Percentiles rank a stretch among this genome's conserved stretches.
Conservation (phyloP, 306 rosid species). For the Pyrus bretschneideri region DNA sequence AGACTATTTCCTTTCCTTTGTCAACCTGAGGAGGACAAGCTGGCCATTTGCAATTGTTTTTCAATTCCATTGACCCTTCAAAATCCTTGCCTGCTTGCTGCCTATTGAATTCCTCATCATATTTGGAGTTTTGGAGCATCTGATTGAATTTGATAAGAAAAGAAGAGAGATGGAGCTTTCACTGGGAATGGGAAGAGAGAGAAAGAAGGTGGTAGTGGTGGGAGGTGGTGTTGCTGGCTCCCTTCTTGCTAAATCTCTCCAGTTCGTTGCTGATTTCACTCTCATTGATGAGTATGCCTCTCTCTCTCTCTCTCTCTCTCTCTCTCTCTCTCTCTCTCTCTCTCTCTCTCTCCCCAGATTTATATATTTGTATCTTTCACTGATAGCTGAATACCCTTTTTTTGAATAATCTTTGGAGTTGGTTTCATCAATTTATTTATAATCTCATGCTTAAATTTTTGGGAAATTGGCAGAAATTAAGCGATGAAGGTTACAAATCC, state of each 20-base stretch:
- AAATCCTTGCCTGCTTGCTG: neutral
- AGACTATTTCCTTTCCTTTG: no score
- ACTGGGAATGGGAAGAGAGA: neutral
- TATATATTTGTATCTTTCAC: neutral
- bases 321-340: no score
- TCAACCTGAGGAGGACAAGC: neutral
- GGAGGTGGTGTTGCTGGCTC: slow-evolving; percentile 87
- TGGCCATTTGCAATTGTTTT: neutral
- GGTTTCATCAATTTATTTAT: neutral
- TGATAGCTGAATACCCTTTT: neutral
- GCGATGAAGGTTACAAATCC: no score
- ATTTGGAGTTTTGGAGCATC: neutral
- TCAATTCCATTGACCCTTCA: neutral
- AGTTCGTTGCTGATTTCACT: slow-evolving; percentile 45
- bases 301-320: no score
- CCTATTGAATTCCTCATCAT: neutral
- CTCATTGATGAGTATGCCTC: slow-evolving; percentile 57
- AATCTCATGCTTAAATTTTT: neutral
- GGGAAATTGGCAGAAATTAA: no score
- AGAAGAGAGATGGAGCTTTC: slow-evolving; percentile 9
- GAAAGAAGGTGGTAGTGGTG: slow-evolving; percentile 47
- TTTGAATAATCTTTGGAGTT: neutral
- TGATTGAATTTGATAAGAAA: neutral
- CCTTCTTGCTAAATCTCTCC: slow-evolving; percentile 53
- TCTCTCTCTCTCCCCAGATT: no score